Percentiles rank a stretch among this genome's conserved stretches.
These are phyloP conservation scores for Hydrangea macrophylla DNA, from an alignment of 148 eudicot genomes.

Conservation along the genomic window DNA sequence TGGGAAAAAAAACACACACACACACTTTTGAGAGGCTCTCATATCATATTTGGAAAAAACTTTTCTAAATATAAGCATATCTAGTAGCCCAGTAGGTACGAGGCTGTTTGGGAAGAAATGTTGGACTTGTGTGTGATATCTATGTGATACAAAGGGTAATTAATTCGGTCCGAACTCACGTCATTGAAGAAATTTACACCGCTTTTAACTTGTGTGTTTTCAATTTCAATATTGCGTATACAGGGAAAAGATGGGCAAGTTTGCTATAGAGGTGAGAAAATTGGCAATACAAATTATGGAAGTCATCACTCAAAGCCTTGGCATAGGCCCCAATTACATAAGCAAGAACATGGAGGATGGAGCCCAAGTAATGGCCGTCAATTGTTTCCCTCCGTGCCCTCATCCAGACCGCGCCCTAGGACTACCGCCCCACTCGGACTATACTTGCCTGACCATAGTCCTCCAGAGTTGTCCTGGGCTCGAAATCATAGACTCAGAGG, in stretches of 20 bases:
- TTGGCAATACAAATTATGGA: conserved; percentile 30
- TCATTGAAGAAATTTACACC: too few species aligned
- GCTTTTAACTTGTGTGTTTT: too few species aligned
- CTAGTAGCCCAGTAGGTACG: too few species aligned
- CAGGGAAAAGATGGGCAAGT: conserved; percentile 54
- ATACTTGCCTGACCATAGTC: conserved; percentile 47
- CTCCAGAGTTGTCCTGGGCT: conserved; percentile 45
- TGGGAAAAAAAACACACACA: too few species aligned
- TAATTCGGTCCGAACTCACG: too few species aligned
- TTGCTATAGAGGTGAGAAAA: conserved; percentile 25
- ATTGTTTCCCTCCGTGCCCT: conserved; percentile 61
- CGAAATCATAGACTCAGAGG: conserved; percentile 35
- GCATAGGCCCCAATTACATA: conserved; percentile 31
- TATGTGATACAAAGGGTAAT: too few species aligned
- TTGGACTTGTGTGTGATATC: too few species aligned
- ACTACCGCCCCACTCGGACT: conserved; percentile 63
- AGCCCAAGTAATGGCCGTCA: conserved; percentile 53
- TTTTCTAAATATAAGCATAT: too few species aligned
- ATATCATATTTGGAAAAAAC: too few species aligned
- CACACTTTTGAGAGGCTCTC: too few species aligned
- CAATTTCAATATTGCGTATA: not conserved
- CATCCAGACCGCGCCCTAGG: conserved; percentile 47
- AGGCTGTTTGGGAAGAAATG: too few species aligned
- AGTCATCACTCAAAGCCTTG: conserved; percentile 53
- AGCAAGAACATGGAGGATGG: conserved; percentile 32